These are phyloP conservation scores for Whalleya microplaca DNA, from an alignment of 2,329 filamentous ascomycete genomes.

Conservation along the genomic window DNA sequence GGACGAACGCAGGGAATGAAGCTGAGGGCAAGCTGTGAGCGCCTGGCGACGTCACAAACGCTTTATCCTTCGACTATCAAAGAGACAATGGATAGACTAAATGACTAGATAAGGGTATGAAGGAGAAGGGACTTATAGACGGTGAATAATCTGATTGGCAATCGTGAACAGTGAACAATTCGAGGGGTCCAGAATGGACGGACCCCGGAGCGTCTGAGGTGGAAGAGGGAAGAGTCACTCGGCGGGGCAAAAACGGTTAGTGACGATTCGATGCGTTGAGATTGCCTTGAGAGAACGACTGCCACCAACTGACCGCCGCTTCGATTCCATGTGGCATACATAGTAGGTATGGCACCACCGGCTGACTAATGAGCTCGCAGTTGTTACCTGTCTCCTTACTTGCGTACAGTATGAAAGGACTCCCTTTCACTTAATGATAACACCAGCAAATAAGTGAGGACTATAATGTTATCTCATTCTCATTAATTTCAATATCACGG, in stretches of 20 bases:
- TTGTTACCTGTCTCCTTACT: not conserved
- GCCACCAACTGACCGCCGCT: not conserved
- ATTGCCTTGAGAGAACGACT: not conserved
- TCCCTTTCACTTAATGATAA: too few relatives aligned
- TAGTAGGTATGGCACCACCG: not conserved
- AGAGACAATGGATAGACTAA: constrained; percentile 1
- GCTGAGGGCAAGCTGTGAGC: constrained; percentile 1
- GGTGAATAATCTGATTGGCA: constrained; percentile 7
- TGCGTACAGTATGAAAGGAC: too few relatives aligned
- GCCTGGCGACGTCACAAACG: constrained; percentile 20
- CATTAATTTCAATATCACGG: too few relatives aligned
- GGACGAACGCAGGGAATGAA: constrained; percentile 7
- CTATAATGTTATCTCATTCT: too few relatives aligned
- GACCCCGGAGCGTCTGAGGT: constrained; percentile 34
- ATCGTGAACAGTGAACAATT: constrained; percentile 11
- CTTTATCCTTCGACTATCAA: not conserved
- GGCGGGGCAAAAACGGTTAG: constrained; percentile 30
- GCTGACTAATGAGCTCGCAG: not conserved
- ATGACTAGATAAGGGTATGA: not conserved
- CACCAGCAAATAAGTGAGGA: too few relatives aligned
- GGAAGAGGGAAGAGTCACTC: constrained; percentile 30
- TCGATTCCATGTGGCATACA: not conserved
- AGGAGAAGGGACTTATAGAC: constrained; percentile 5
- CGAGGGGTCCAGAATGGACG: constrained; percentile 36
- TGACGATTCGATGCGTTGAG: constrained; percentile 19